Evolutionary conservation across 83 land plant genomes (phyloP).

Genomic region (Diphasiastrum complanatum): DNA sequence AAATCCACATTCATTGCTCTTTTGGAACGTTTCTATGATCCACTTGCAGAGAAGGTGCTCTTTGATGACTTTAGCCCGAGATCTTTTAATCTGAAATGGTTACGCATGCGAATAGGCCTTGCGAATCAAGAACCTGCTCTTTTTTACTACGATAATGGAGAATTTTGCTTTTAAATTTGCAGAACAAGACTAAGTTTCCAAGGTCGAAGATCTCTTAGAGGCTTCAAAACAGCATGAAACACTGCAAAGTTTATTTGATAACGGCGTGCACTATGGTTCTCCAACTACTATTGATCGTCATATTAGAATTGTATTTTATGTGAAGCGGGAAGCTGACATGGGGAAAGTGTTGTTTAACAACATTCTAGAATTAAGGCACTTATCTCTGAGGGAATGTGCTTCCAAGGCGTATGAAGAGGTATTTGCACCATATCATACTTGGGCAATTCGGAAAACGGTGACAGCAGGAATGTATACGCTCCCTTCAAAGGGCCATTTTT

Average conservation of each 20-base stretch:
- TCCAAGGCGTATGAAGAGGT: too few relatives aligned
- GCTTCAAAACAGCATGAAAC: slow-evolving; percentile 53
- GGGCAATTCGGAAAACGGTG: too few relatives aligned
- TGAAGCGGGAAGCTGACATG: slow-evolving; percentile 89
- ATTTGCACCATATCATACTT: too few relatives aligned
- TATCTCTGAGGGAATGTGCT: too few relatives aligned
- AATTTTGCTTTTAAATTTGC: slow-evolving; percentile 98
- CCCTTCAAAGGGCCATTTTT: too few relatives aligned
- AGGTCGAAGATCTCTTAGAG: slow-evolving; percentile 63
- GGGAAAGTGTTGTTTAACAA: too few relatives aligned
- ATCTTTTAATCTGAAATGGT: slow-evolving; percentile 58
- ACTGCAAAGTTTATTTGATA: slow-evolving; percentile 47
- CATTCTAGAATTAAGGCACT: too few relatives aligned
- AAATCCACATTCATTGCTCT: slow-evolving; percentile 70
- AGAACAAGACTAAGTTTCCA: slow-evolving; percentile 84
- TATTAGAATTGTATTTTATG: slow-evolving; percentile 68
- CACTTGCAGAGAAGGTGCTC: slow-evolving; percentile 46
- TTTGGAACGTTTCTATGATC: slow-evolving; percentile 79
- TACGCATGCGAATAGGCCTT: slow-evolving; percentile 66
- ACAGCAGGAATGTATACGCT: too few relatives aligned
- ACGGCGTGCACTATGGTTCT: slow-evolving; percentile 37
- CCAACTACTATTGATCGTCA: slow-evolving; percentile 69
- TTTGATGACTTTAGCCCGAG: slow-evolving; percentile 65
- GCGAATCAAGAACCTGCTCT: slow-evolving; percentile 87
- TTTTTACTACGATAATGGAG: slow-evolving; percentile 59